Percentiles rank a stretch among this genome's conserved stretches.
phyloP scores from a whole-genome alignment of 2,329 filamentous ascomycete genomes.

The Neofusicoccum sp. region DNA sequence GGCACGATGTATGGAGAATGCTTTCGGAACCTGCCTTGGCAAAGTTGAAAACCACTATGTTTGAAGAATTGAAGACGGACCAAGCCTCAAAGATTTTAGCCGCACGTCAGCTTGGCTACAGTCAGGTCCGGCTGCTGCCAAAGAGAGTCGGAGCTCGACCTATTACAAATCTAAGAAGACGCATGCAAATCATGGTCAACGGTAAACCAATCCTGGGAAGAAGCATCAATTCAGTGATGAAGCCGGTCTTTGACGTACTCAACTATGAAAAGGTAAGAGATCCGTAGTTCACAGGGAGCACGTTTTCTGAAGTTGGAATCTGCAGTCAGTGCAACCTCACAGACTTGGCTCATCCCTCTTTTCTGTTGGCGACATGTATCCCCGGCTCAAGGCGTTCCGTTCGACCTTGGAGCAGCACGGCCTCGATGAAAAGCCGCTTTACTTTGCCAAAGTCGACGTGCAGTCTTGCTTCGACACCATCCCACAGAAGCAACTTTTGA shows the following conservation, averaged over 20 bases:
- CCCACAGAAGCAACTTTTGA: slow-evolving; percentile 71
- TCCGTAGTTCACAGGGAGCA: neutral
- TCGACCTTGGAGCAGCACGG: slow-evolving; percentile 40
- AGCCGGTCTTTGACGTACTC: slow-evolving; percentile 72
- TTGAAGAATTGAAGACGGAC: slow-evolving; percentile 68
- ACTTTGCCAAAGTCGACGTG: slow-evolving; percentile 91
- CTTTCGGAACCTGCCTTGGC: slow-evolving; percentile 71
- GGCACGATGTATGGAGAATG: slow-evolving; percentile 85
- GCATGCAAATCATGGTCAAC: slow-evolving; percentile 53
- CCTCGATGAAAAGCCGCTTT: slow-evolving; percentile 52
- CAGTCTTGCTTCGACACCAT: slow-evolving; percentile 93
- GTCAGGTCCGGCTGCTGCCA: slow-evolving; percentile 76
- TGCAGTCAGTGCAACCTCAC: slow-evolving; percentile 42
- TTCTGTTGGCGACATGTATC: slow-evolving; percentile 77
- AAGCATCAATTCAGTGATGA: slow-evolving; percentile 69
- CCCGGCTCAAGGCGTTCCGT: slow-evolving; percentile 69
- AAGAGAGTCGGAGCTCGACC: slow-evolving; percentile 75
- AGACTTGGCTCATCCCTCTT: slow-evolving; percentile 77
- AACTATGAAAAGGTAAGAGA: slow-evolving; percentile 69
- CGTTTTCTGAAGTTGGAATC: neutral
- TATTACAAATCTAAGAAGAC: slow-evolving; percentile 80
- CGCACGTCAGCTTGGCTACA: slow-evolving; percentile 68
- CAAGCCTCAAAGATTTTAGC: slow-evolving; percentile 59
- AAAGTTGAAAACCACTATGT: slow-evolving; percentile 67
- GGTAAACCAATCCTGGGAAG: slow-evolving; percentile 56